Evolutionary conservation across 441 rosid genomes (phyloP).

Genomic region (Kokia cookei): DNA sequence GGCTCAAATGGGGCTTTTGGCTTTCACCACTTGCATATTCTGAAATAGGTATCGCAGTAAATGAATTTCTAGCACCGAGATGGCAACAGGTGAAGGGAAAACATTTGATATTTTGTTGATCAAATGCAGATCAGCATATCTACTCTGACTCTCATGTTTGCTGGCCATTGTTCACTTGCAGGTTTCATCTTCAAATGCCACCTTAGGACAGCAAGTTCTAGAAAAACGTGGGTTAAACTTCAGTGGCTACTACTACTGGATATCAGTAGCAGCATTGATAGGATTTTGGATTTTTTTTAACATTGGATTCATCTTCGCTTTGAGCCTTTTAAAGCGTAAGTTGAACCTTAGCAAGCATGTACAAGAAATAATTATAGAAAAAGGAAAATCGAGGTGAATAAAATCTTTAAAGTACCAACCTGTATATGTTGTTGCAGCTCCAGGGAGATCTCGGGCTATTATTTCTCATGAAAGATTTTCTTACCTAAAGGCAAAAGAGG

Average conservation of each 20-base stretch:
- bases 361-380: background rate
- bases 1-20: conserved; percentile 50
- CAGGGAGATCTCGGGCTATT: conserved; percentile 20
- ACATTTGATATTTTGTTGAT: background rate
- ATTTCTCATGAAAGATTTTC: conserved; percentile 20
- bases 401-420: background rate
- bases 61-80: conserved; percentile 44
- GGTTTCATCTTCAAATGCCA: conserved; percentile 20
- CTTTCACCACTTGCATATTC: conserved; percentile 36
- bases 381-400: background rate
- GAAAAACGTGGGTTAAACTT: conserved; percentile 27
- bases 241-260: conserved; percentile 31
- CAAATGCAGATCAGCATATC: background rate
- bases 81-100: conserved; percentile 30
- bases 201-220: conserved; percentile 25
- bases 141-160: background rate
- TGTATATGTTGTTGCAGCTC: conserved; percentile 20
- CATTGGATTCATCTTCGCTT: conserved; percentile 28
- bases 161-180: conserved; percentile 5
- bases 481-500: conserved; percentile 8
- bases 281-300: conserved; percentile 35
- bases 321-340: conserved; percentile 29
- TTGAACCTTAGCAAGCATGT: background rate
- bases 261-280: conserved; percentile 29
- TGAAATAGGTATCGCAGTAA: conserved; percentile 31